Base-by-base conservation (phyloP, 306 rosid species). In the Vigna trinervia region DNA sequence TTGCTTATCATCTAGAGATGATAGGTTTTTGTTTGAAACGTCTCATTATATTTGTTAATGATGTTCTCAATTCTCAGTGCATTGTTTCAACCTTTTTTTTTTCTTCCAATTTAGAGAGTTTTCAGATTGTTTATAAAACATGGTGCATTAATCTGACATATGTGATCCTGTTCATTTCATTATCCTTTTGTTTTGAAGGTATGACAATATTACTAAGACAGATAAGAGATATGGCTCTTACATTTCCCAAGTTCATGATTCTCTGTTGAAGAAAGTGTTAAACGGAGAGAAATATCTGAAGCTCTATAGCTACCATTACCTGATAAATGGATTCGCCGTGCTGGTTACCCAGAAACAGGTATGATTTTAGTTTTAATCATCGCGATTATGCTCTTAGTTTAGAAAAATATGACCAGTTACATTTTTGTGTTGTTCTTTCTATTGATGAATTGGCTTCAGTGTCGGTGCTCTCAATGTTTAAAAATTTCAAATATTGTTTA, bases 291-390 rank as follows among this genome's bases (percentile, higher is more conserved):
- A 87, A 69, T 96, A 96, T 91, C 80, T 96, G 86, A 96, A 96
- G 83, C 85, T 96, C 75, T 96, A 96, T 79, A 96, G 99, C 85
- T 96, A 96, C 87, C 98, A 89, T 78, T 96, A 89, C 89, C 85
- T 92, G 82, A 91, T 96, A 74, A 92, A 92, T 73, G 99, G 99
- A 79, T 96, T 96, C 32, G 85, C 99, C 13, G 97, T 92, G 83
- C 85, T 92, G 59, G 91, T 91, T 72, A 89, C 98, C 34, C 89
- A 85, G 38, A 84, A 88, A 15, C 99, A 96, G 98, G 99, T 95
- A 91, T 60, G 62, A 20, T 57, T 65, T 52, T 32, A 39, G 57
- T 48, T 76, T 51, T 58, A 46, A 57, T 50, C 74, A 74, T 56
- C 60, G 56, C 74, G 53, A 54, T 76, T 74, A 12, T 74, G 78